These are phyloP conservation scores for Beauveria bassiana DNA, from an alignment of 2,329 filamentous ascomycete genomes.

Conservation along the genomic window DNA sequence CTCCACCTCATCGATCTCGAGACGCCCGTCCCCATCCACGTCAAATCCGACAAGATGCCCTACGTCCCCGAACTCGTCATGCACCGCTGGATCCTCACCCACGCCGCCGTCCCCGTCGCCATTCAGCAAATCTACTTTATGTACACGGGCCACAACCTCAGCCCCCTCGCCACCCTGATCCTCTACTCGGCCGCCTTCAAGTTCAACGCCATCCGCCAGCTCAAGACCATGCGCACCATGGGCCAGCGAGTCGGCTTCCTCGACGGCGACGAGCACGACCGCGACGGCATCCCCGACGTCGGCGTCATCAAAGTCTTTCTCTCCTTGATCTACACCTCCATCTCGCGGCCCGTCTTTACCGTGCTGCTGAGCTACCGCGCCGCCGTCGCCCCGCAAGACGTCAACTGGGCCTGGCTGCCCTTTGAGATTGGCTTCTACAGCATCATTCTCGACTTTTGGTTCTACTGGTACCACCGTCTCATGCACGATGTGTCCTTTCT, in stretches of 20 bases:
- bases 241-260: conserved; percentile 31
- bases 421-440: conserved; percentile 31
- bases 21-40: conserved; percentile 26
- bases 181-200: conserved; percentile 31
- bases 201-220: conserved; percentile 28
- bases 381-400: conserved; percentile 17
- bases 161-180: conserved; percentile 21
- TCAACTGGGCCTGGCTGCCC: conserved; percentile 26
- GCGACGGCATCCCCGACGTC: conserved; percentile 32
- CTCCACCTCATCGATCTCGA: conserved; percentile 21
- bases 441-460: conserved; percentile 33
- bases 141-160: conserved; percentile 22
- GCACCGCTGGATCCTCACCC: conserved; percentile 30
- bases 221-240: conserved; percentile 27
- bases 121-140: conserved; percentile 27
- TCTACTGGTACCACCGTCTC: conserved; percentile 30
- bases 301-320: conserved; percentile 24
- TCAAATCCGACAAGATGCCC: conserved; percentile 30
- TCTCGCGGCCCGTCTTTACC: conserved; percentile 24
- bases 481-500: conserved; percentile 32
- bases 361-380: conserved; percentile 25
- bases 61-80: conserved; percentile 25
- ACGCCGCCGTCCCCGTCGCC: conserved; percentile 27
- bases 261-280: conserved; percentile 32
- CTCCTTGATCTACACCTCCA: conserved; percentile 25